A percentile compares a stretch with the other conserved stretches of the same genome.
These are phyloP conservation scores for Raphanus raphanistrum DNA, from an alignment of 345 rosid species.

Conservation along the genomic window DNA sequence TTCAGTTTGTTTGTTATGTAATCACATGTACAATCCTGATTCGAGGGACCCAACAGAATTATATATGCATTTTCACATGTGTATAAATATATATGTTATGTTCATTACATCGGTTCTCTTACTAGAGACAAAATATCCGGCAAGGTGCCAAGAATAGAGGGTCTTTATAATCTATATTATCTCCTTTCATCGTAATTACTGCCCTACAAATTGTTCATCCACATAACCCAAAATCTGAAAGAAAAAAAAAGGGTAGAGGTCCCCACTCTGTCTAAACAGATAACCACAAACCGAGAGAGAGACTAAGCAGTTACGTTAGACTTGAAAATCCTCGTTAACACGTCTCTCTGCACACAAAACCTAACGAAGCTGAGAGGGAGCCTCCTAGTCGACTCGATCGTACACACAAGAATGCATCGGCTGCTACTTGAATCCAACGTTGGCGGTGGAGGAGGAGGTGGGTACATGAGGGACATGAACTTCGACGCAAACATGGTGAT, in stretches of 20 bases:
- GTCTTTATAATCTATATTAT: neutral
- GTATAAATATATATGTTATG: neutral
- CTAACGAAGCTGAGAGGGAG: neutral
- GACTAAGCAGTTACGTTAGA: neutral
- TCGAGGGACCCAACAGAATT: constrained; percentile 7
- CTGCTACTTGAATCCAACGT: constrained; percentile 21
- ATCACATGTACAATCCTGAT: constrained; percentile 6
- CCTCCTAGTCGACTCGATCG: neutral
- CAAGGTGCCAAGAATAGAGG: constrained; percentile 3
- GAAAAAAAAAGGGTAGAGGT: neutral
- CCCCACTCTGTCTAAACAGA: constrained; percentile 30
- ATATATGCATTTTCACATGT: neutral
- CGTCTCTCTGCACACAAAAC: constrained; percentile 11
- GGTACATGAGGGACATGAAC: constrained; percentile 34
- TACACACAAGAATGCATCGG: constrained; percentile 27
- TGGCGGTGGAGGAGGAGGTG: constrained; percentile 21
- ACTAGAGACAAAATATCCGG: constrained; percentile 6
- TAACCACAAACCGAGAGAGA: constrained; percentile 33
- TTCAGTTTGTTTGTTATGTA: neutral
- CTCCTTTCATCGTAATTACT: neutral
- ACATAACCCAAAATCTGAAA: neutral
- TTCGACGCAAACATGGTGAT: constrained; percentile 82
- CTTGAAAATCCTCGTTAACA: neutral
- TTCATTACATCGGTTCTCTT: neutral
- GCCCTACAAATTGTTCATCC: neutral